Percentiles rank a stretch among this genome's conserved stretches.
phyloP scores from a whole-genome alignment of 1,284 basidiomycete species.

The Amylostereum chailletii region DNA sequence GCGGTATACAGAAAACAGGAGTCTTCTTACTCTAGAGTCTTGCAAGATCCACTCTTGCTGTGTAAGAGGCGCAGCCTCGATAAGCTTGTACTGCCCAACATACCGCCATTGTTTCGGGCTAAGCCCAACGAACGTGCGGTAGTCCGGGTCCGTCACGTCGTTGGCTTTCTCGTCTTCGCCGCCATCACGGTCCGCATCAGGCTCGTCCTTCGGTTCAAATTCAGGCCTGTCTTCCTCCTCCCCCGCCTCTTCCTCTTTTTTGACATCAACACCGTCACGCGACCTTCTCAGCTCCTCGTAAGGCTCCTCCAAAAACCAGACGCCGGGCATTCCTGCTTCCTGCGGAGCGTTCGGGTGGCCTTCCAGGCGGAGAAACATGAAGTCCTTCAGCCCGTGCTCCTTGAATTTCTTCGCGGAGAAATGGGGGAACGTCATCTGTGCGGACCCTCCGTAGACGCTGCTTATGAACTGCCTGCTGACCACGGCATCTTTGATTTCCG shows the following conservation, averaged over 20 bases:
- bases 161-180: too few species aligned
- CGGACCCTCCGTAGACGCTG: conserved; percentile 10
- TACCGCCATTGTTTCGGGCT: conserved; percentile 10
- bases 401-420: conserved; percentile 4
- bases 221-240: too few species aligned
- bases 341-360: conserved; percentile 14
- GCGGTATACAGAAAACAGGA: background rate
- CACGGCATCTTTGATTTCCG: conserved; percentile 4
- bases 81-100: conserved; percentile 15
- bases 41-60: conserved; percentile 13
- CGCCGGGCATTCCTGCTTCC: conserved; percentile 12
- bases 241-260: too few species aligned
- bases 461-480: conserved; percentile 12
- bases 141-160: too few species aligned
- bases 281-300: conserved; percentile 4
- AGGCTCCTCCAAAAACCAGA: conserved; percentile 8
- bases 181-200: too few species aligned
- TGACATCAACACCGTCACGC: background rate
- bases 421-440: conserved; percentile 5
- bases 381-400: conserved; percentile 5
- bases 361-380: conserved; percentile 11
- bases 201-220: too few species aligned
- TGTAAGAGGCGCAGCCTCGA: conserved; percentile 6
- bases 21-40: conserved; percentile 6
- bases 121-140: conserved; percentile 11